Evolutionary conservation across 768 basidiomycete genomes (phyloP).

Genomic region (Neoboletus subvelutipes): DNA sequence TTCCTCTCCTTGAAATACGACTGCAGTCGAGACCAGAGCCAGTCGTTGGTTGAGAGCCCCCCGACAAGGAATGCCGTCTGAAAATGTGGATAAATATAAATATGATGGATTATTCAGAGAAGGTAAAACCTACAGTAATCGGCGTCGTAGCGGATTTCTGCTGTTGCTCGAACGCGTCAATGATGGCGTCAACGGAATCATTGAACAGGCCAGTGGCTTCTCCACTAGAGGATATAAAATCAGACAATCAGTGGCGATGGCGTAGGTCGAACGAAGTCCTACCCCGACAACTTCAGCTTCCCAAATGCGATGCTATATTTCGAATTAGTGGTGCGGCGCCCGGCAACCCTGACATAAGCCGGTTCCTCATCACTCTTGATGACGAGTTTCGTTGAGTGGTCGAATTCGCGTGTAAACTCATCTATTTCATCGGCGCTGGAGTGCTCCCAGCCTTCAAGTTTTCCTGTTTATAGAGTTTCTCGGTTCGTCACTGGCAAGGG

Average conservation of each 20-base stretch:
- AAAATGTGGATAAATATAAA: not conserved
- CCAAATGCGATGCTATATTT: conserved; percentile 3
- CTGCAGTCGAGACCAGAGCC: conserved; percentile 13
- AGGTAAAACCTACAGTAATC: conserved; percentile 1
- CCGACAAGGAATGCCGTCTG: conserved; percentile 18
- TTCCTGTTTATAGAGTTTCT: not conserved
- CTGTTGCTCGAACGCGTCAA: conserved; percentile 13
- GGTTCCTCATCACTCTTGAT: conserved; percentile 11
- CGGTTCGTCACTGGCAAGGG: not conserved
- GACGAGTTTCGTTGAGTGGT: conserved; percentile 2
- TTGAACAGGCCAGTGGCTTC: conserved; percentile 13
- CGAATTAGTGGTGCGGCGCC: not conserved
- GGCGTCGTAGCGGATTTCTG: not conserved
- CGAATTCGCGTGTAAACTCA: conserved; percentile 2
- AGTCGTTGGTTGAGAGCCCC: conserved; percentile 7
- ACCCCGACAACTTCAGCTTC: conserved; percentile 16
- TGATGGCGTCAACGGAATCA: conserved; percentile 8
- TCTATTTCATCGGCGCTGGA: not conserved
- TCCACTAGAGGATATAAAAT: not conserved
- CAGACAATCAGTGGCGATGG: not conserved
- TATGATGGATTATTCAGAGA: not conserved
- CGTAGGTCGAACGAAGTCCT: not conserved
- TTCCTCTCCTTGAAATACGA: conserved; percentile 5
- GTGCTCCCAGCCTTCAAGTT: conserved; percentile 4
- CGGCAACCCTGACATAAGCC: conserved; percentile 10